These are phyloP conservation scores for Pharus latifolius DNA, from an alignment of 176 grass and related monocot species.

Conservation along the genomic window DNA sequence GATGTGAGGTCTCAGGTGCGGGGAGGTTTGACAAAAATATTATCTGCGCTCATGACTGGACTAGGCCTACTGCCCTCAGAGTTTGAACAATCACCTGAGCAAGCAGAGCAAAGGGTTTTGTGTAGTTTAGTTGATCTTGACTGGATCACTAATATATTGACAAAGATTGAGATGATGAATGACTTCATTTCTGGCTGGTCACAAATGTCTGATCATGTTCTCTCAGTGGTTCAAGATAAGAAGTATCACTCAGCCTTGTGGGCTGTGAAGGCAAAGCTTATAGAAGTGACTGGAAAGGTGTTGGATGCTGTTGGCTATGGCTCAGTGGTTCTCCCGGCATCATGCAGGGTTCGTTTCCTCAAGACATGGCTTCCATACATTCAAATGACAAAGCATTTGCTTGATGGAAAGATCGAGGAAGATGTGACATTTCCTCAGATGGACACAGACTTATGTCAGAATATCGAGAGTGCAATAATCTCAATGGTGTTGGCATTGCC, in stretches of 20 bases:
- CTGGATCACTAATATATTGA: slow-evolving; percentile 55
- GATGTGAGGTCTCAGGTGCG: slow-evolving; percentile 58
- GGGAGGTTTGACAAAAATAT: slow-evolving; percentile 47
- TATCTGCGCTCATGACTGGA: slow-evolving; percentile 29
- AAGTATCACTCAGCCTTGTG: slow-evolving; percentile 53
- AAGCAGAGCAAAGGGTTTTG: slow-evolving; percentile 51
- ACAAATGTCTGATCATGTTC: slow-evolving; percentile 41
- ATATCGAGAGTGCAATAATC: slow-evolving; percentile 76
- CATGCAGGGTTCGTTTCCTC: slow-evolving; percentile 49
- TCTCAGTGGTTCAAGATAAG: slow-evolving; percentile 42
- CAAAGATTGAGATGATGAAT: slow-evolving; percentile 77
- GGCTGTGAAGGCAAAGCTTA: slow-evolving; percentile 56
- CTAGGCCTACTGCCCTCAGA: slow-evolving; percentile 40
- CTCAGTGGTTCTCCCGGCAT: slow-evolving; percentile 54
- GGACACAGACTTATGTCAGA: slow-evolving; percentile 60
- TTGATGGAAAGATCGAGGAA: slow-evolving; percentile 44
- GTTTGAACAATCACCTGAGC: slow-evolving; percentile 47
- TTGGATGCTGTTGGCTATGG: slow-evolving; percentile 85
- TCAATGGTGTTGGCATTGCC: slow-evolving; percentile 72
- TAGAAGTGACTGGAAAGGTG: slow-evolving; percentile 74
- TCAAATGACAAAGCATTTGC: slow-evolving; percentile 42
- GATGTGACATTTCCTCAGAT: slow-evolving; percentile 34
- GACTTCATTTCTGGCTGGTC: slow-evolving; percentile 74
- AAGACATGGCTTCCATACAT: slow-evolving; percentile 87
- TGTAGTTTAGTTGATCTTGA: slow-evolving; percentile 61